Evolutionary conservation across 1,284 basidiomycete species (phyloP).

Genomic region (Peniophora sp.): DNA sequence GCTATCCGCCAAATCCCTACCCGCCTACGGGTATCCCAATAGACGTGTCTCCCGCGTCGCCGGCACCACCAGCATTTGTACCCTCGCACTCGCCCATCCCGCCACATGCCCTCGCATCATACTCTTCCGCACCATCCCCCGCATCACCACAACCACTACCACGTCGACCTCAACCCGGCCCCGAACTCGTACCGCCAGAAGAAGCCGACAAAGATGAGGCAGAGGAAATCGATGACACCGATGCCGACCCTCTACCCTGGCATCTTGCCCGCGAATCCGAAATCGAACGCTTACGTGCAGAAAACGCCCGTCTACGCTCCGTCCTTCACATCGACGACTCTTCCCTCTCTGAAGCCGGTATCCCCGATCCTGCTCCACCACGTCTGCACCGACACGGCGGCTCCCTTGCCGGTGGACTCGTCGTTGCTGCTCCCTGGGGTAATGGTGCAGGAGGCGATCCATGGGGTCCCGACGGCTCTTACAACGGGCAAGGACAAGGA

Average conservation of each 20-base stretch:
- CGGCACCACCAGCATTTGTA: too few species aligned
- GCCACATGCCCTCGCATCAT: conserved; percentile 9
- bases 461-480: too few species aligned
- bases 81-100: too few species aligned
- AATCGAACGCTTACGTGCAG: conserved; percentile 68
- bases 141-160: conserved; percentile 1
- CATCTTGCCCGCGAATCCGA: conserved; percentile 78
- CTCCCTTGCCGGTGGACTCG: conserved; percentile 2
- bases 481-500: too few species aligned
- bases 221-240: background rate
- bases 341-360: conserved; percentile 16
- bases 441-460: too few species aligned
- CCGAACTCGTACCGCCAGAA: conserved; percentile 12
- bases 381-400: conserved; percentile 4
- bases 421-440: conserved; percentile 4
- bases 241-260: conserved; percentile 58
- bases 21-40: too few species aligned
- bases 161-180: conserved; percentile 11
- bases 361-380: too few species aligned
- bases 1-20: too few species aligned
- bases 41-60: background rate
- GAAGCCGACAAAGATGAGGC: background rate
- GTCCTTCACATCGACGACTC: conserved; percentile 64
- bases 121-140: conserved; percentile 1
- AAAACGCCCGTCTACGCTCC: conserved; percentile 73